Percentiles rank a stretch among this genome's conserved stretches.
phyloP scores from a whole-genome alignment of 345 rosid genomes.

The Psidium guajava region DNA sequence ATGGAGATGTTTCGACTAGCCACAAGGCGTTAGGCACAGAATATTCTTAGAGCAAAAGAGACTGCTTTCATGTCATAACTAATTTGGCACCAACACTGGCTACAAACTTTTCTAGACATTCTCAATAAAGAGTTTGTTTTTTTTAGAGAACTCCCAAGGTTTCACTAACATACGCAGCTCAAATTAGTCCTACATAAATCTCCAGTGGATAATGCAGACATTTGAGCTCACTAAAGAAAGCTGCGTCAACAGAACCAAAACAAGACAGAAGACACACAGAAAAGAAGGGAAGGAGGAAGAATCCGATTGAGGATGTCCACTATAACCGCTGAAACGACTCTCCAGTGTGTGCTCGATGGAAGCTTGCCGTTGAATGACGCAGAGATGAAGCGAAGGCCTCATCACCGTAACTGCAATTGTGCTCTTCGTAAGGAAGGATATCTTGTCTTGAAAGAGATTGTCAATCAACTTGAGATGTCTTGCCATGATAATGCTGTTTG shows the following conservation, averaged over 20 bases:
- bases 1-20: neutral
- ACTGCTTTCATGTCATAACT: neutral
- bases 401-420: conserved; percentile 9
- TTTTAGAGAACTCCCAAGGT: neutral
- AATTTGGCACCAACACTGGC: no score
- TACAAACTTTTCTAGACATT: neutral
- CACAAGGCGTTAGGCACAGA: neutral
- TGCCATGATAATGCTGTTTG: no score
- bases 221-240: neutral
- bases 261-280: neutral
- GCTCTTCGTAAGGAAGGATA: neutral
- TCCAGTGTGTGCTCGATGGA: neutral
- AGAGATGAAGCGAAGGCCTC: neutral
- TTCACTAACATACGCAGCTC: neutral
- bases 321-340: neutral
- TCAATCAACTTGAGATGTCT: no score
- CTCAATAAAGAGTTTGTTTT: neutral
- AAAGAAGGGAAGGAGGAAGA: neutral
- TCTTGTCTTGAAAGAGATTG: no score
- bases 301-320: neutral
- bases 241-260: neutral
- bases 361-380: neutral
- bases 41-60: neutral
- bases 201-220: neutral
- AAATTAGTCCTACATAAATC: neutral